Evolutionary conservation across 371 early-diverging fungal species (phyloP).

Genomic region (Lichtheimia hyalospora): DNA sequence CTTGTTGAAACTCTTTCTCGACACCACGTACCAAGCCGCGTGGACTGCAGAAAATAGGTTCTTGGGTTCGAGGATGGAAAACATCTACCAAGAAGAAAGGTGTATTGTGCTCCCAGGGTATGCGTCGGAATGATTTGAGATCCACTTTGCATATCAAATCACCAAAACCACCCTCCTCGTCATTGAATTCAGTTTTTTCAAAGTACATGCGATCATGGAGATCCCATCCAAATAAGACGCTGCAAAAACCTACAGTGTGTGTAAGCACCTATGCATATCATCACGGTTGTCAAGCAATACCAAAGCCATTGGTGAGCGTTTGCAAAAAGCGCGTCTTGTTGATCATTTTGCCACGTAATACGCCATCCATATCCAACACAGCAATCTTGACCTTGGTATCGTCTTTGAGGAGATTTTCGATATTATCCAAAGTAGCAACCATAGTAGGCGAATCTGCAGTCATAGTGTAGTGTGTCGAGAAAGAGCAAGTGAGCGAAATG

Average conservation of each 20-base stretch:
- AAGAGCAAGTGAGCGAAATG: neutral
- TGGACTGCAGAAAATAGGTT: conserved; percentile 69
- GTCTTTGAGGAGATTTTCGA: conserved; percentile 28
- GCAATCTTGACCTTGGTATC: conserved; percentile 59
- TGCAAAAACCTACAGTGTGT: conserved; percentile 68
- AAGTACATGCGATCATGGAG: conserved; percentile 60
- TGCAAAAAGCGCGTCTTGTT: conserved; percentile 68
- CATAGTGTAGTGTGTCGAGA: conserved; percentile 7
- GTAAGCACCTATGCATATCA: neutral
- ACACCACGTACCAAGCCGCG: conserved; percentile 61
- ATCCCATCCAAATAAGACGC: conserved; percentile 88
- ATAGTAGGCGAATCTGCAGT: conserved; percentile 7
- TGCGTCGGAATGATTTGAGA: conserved; percentile 61
- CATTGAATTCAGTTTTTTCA: conserved; percentile 24
- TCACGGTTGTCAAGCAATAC: conserved; percentile 27
- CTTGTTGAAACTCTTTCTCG: conserved; percentile 35
- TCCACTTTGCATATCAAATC: conserved; percentile 77
- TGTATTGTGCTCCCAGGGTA: conserved; percentile 78
- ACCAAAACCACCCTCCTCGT: conserved; percentile 46
- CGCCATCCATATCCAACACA: conserved; percentile 80
- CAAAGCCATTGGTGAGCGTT: conserved; percentile 68
- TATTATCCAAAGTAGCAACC: conserved; percentile 26
- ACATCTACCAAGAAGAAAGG: conserved; percentile 78
- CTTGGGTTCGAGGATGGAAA: conserved; percentile 50
- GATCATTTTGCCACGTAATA: conserved; percentile 77